These are phyloP conservation scores for Sistotremastrum niveocremeum DNA, from an alignment of 768 basidiomycete species.

Conservation along the genomic window DNA sequence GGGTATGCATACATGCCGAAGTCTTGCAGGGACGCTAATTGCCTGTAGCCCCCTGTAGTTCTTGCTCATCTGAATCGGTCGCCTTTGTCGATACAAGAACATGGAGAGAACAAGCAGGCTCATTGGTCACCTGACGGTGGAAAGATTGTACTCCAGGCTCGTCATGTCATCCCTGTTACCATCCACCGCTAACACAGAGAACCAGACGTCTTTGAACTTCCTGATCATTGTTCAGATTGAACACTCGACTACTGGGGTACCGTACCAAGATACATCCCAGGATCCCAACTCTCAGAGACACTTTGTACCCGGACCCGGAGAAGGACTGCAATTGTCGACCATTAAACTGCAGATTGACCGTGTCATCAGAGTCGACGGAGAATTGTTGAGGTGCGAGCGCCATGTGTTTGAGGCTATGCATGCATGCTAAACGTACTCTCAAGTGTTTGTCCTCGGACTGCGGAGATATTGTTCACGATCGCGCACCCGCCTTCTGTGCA, in stretches of 20 bases:
- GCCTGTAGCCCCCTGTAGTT: slow-evolving; percentile 49
- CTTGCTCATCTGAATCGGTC: slow-evolving; percentile 67
- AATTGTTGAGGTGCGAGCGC: slow-evolving; percentile 44
- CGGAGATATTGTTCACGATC: slow-evolving; percentile 63
- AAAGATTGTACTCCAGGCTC: slow-evolving; percentile 67
- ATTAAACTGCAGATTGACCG: slow-evolving; percentile 65
- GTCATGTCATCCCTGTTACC: slow-evolving; percentile 11
- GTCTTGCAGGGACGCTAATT: not conserved
- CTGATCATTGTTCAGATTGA: slow-evolving; percentile 63
- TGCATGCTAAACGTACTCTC: slow-evolving; percentile 1
- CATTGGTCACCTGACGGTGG: slow-evolving; percentile 78
- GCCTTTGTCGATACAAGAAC: slow-evolving; percentile 59
- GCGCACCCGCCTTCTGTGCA: slow-evolving; percentile 63
- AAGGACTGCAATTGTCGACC: slow-evolving; percentile 56
- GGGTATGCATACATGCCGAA: slow-evolving; percentile 34
- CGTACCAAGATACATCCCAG: slow-evolving; percentile 39
- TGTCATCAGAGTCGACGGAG: slow-evolving; percentile 66
- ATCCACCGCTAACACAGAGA: slow-evolving; percentile 1
- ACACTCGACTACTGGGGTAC: slow-evolving; percentile 38
- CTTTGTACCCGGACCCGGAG: slow-evolving; percentile 72
- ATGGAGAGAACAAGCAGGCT: slow-evolving; percentile 64
- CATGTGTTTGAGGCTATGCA: not conserved
- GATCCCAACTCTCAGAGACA: slow-evolving; percentile 41
- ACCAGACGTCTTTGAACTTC: slow-evolving; percentile 67
- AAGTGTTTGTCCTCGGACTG: slow-evolving; percentile 64